These are phyloP conservation scores for Trichopus zeylanicus DNA, from an alignment of 116 monocot genomes.

Conservation along the genomic window DNA sequence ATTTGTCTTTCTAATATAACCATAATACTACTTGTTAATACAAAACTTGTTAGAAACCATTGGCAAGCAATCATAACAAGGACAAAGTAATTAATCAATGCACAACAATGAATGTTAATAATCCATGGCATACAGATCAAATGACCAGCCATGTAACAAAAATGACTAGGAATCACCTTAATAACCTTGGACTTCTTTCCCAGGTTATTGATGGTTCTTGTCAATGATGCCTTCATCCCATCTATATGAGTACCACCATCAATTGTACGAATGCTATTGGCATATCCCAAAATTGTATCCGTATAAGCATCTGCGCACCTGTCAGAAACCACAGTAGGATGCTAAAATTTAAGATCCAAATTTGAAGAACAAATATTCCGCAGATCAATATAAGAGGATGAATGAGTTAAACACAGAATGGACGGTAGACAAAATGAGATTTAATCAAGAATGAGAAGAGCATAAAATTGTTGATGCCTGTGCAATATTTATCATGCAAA, in stretches of 20 bases:
- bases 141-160: neutral
- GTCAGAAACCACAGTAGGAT: constrained; percentile 12
- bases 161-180: constrained; percentile 36
- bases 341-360: neutral
- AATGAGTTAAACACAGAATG: too few relatives aligned
- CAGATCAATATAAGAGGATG: too few relatives aligned
- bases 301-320: constrained; percentile 95
- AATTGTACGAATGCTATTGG: constrained; percentile 91
- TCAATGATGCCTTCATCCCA: constrained; percentile 89
- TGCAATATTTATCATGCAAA: neutral
- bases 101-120: neutral
- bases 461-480: too few relatives aligned
- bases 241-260: constrained; percentile 99
- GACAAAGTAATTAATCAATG: too few relatives aligned
- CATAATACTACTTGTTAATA: too few relatives aligned
- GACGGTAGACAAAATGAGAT: too few relatives aligned
- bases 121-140: neutral
- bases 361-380: neutral
- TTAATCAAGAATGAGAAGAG: too few relatives aligned
- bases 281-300: constrained; percentile 96
- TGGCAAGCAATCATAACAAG: too few relatives aligned
- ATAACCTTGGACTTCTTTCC: constrained; percentile 78
- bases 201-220: constrained; percentile 87
- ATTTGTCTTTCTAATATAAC: too few relatives aligned
- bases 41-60: too few relatives aligned